These are phyloP conservation scores for Boletus vinaceobasis DNA, from an alignment of 768 basidiomycete species.

Conservation along the genomic window DNA sequence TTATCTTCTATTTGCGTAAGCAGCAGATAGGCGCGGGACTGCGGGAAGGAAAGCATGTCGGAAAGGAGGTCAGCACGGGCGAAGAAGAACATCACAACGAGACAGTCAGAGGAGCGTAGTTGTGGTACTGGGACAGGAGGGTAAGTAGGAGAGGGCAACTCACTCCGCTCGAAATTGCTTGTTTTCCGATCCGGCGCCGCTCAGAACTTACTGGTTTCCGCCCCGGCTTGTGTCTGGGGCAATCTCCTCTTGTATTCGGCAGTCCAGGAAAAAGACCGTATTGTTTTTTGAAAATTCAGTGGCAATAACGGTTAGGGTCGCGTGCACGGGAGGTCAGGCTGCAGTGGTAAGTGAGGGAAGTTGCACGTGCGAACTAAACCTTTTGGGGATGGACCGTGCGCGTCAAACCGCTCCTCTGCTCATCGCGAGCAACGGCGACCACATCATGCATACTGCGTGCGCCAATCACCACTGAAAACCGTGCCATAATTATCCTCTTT, in stretches of 20 bases:
- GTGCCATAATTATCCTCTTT: constrained; percentile 28
- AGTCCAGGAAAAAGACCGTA: constrained; percentile 1
- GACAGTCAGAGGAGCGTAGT: constrained; percentile 1
- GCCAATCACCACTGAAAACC: neutral
- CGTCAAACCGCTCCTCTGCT: constrained; percentile 9
- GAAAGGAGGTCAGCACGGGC: constrained; percentile 6
- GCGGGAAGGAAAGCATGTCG: constrained; percentile 19
- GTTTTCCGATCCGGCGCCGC: constrained; percentile 37
- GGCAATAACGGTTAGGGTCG: constrained; percentile 4
- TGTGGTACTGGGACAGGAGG: constrained; percentile 1
- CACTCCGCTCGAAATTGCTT: constrained; percentile 38
- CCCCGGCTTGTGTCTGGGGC: constrained; percentile 9
- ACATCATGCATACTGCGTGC: constrained; percentile 8
- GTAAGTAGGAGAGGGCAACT: constrained; percentile 15
- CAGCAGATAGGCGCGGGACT: constrained; percentile 28
- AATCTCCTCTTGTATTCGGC: constrained; percentile 10
- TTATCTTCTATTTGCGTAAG: constrained; percentile 31
- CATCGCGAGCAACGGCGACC: constrained; percentile 21
- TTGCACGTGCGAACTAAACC: constrained; percentile 34
- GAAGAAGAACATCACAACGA: neutral
- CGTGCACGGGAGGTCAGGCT: constrained; percentile 8
- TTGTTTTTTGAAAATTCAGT: constrained; percentile 11
- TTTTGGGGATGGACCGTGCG: constrained; percentile 28
- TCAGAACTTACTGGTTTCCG: constrained; percentile 28
- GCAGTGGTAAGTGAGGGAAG: constrained; percentile 30